A percentile compares a stretch with the other conserved stretches of the same genome.
phyloP scores from a whole-genome alignment of 345 rosid species.

The Cardamine chenopodiifolia region DNA sequence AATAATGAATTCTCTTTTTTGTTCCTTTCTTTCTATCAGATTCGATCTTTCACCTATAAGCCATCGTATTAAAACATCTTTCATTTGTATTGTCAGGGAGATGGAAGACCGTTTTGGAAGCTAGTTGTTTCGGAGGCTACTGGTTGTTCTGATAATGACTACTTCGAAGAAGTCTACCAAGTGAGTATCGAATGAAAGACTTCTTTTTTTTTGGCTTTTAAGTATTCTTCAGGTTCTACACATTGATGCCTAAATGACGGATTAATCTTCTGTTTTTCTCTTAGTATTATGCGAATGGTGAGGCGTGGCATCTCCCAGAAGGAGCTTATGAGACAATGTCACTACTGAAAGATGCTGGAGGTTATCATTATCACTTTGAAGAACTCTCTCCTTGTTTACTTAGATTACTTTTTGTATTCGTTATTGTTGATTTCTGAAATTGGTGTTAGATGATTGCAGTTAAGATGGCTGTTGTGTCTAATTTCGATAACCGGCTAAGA shows the following conservation, averaged over 20 bases:
- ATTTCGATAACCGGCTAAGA: conserved; percentile 80
- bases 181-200: conserved; percentile 39
- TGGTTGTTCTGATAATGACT: conserved; percentile 65
- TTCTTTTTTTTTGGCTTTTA: background rate
- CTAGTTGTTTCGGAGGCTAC: conserved; percentile 84
- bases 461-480: conserved; percentile 87
- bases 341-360: conserved; percentile 81
- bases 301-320: conserved; percentile 88
- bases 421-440: conserved; percentile 31
- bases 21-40: background rate
- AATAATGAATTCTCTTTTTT: background rate
- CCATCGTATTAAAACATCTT: background rate
- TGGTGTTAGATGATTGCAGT: conserved; percentile 53
- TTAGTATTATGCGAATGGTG: conserved; percentile 79
- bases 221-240: background rate
- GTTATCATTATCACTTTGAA: conserved; percentile 41
- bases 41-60: background rate
- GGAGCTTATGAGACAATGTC: conserved; percentile 67
- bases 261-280: background rate
- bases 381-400: conserved; percentile 29
- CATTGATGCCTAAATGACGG: background rate
- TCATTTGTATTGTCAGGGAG: conserved; percentile 58
- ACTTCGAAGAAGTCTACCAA: conserved; percentile 87
- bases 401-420: conserved; percentile 21
- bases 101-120: conserved; percentile 90